These are phyloP conservation scores for Tetrahymena borealis DNA, from an alignment of 73 alveolate species.

Conservation along the genomic window DNA sequence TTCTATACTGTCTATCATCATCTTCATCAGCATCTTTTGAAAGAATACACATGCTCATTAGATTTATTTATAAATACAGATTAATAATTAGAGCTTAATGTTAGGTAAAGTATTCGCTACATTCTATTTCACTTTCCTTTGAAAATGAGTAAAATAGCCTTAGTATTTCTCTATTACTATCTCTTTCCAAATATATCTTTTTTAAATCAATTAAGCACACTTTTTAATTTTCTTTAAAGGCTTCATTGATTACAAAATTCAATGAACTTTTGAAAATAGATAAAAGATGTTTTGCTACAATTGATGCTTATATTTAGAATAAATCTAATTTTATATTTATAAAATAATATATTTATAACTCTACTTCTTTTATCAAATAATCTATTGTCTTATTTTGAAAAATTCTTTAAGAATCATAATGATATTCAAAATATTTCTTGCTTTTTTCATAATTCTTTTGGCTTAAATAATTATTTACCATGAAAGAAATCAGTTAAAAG, in stretches of 20 bases:
- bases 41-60: background rate
- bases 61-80: background rate
- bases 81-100: background rate
- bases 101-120: background rate
- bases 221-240: background rate
- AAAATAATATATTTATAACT: background rate
- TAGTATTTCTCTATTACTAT: background rate
- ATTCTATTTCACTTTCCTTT: background rate
- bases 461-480: background rate
- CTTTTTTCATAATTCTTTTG: too few species aligned
- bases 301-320: background rate
- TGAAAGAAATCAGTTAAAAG: background rate
- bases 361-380: too few species aligned
- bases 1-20: background rate
- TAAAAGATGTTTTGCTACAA: background rate
- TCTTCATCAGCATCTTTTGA: background rate
- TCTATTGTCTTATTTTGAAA: too few species aligned
- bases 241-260: background rate
- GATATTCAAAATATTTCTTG: background rate
- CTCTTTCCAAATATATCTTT: background rate
- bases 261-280: background rate
- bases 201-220: background rate
- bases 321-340: background rate
- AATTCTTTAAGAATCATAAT: background rate
- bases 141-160: background rate